Conservation (phyloP, 179 eudicot genomes). For the Sideroxylon spinosum region DNA sequence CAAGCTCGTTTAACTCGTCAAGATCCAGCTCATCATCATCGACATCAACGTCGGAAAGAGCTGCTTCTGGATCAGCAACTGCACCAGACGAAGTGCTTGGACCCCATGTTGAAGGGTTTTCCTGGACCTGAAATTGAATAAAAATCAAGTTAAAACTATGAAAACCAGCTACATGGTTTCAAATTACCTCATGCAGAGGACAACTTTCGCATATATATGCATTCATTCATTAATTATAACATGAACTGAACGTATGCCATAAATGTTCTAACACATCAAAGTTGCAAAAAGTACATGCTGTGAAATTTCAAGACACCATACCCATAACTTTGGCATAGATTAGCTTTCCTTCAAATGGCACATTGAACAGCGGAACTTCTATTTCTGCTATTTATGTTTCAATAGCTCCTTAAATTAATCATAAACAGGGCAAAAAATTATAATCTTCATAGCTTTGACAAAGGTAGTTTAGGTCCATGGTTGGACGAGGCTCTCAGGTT, state of each 20-base stretch:
- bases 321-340: neutral
- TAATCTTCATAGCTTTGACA: too few relatives aligned
- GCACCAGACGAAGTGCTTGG: conserved; percentile 55
- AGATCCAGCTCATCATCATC: conserved; percentile 66
- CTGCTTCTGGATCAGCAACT: conserved; percentile 28
- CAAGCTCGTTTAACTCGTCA: conserved; percentile 83
- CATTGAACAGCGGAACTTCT: too few relatives aligned
- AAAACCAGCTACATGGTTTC: neutral
- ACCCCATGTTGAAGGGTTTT: conserved; percentile 28
- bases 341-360: neutral
- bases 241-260: neutral
- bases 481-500: too few relatives aligned
- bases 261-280: neutral
- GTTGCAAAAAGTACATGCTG: neutral
- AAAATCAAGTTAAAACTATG: neutral
- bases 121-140: conserved; percentile 43
- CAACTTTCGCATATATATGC: neutral
- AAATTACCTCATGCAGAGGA: neutral
- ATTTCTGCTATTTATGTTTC: too few relatives aligned
- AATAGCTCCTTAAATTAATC: too few relatives aligned
- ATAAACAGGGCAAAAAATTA: too few relatives aligned
- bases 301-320: neutral
- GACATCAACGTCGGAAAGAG: conserved; percentile 41
- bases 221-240: too few relatives aligned
- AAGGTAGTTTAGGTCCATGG: too few relatives aligned